These are phyloP conservation scores for Hapsidospora chrysogenum DNA, from an alignment of 495 filamentous ascomycete genomes.

Conservation along the genomic window DNA sequence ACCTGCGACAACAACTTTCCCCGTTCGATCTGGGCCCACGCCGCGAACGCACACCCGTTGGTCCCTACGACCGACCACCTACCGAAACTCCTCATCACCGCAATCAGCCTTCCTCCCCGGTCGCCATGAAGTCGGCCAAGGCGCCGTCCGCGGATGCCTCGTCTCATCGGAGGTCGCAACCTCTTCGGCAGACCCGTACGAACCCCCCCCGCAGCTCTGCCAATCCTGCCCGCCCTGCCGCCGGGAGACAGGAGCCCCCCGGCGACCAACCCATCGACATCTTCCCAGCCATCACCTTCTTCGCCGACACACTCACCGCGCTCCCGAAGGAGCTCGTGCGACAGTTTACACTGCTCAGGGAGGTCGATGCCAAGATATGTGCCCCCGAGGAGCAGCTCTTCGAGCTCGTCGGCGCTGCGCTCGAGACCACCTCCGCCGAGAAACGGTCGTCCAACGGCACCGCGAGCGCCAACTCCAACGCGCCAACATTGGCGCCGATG, in stretches of 20 bases:
- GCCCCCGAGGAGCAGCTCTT: conserved; percentile 55
- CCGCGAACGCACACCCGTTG: too few species aligned
- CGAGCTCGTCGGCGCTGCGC: conserved; percentile 48
- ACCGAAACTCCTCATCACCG: neutral
- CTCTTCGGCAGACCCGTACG: conserved; percentile 40
- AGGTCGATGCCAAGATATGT: conserved; percentile 91
- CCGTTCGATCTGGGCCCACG: too few species aligned
- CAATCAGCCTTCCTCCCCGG: too few species aligned
- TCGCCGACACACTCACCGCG: conserved; percentile 81
- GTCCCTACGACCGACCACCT: too few species aligned
- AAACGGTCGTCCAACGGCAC: conserved; percentile 22
- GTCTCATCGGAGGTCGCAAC: conserved; percentile 38
- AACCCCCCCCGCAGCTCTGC: conserved; percentile 32
- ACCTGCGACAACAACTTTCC: too few species aligned
- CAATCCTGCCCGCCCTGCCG: conserved; percentile 12
- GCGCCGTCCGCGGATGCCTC: conserved; percentile 20
- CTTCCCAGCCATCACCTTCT: conserved; percentile 87
- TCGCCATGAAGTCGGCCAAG: conserved; percentile 36
- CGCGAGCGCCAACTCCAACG: conserved; percentile 18
- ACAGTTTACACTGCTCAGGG: conserved; percentile 87
- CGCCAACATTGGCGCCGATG: too few species aligned
- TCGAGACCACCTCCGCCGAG: conserved; percentile 37
- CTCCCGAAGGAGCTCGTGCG: conserved; percentile 87
- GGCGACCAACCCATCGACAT: conserved; percentile 41
- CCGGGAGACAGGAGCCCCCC: conserved; percentile 17